A percentile compares a stretch with the other conserved stretches of the same genome.
phyloP scores from a whole-genome alignment of 2,329 filamentous ascomycete species.

The Cladosporium sp. region DNA sequence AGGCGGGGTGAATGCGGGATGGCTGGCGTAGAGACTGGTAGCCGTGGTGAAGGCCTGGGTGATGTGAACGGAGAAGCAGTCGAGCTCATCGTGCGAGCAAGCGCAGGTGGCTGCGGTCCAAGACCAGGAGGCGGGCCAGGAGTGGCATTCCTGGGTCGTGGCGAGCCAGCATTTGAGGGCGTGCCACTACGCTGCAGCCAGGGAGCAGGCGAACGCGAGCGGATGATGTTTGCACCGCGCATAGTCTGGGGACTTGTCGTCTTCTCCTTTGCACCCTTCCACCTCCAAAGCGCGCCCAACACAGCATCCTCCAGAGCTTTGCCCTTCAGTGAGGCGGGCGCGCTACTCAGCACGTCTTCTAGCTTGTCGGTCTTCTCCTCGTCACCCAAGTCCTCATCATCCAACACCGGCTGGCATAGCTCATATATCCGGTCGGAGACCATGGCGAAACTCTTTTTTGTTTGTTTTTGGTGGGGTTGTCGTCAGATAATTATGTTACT shows the following conservation, averaged over 20 bases:
- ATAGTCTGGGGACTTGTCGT: conserved; percentile 72
- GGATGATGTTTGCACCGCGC: conserved; percentile 78
- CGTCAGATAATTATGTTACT: conserved; percentile 14
- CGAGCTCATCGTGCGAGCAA: conserved; percentile 73
- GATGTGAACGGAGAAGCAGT: conserved; percentile 90
- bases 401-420: conserved; percentile 82
- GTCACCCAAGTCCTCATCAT: conserved; percentile 79
- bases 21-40: conserved; percentile 82
- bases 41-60: conserved; percentile 85
- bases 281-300: conserved; percentile 86
- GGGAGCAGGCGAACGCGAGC: conserved; percentile 86
- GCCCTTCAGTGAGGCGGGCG: conserved; percentile 70
- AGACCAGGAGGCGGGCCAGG: conserved; percentile 84
- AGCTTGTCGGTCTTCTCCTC: conserved; percentile 94
- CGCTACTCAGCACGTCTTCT: conserved; percentile 78
- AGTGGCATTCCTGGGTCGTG: conserved; percentile 71
- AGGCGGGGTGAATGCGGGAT: conserved; percentile 93
- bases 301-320: conserved; percentile 83
- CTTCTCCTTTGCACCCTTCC: conserved; percentile 62
- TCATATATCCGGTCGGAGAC: conserved; percentile 92
- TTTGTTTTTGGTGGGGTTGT: conserved; percentile 2
- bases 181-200: conserved; percentile 78
- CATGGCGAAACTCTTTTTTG: conserved; percentile 57
- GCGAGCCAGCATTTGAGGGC: conserved; percentile 78
- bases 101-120: conserved; percentile 67